These are phyloP conservation scores for Talaromyces sp. DNA, from an alignment of 2,329 filamentous ascomycete genomes.

Conservation along the genomic window DNA sequence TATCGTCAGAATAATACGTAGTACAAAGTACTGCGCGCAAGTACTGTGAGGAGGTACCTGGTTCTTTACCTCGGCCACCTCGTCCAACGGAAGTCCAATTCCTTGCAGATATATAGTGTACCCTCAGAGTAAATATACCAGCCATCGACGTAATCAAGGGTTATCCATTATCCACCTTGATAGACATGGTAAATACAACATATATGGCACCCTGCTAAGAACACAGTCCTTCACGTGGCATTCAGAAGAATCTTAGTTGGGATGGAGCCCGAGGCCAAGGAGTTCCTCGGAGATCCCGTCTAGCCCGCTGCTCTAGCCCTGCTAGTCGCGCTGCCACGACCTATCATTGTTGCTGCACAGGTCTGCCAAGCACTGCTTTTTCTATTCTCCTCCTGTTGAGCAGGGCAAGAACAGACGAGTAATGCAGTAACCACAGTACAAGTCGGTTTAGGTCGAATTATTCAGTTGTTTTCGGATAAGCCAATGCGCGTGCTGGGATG, in stretches of 20 bases:
- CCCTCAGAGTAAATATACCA: background rate
- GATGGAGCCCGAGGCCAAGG: background rate
- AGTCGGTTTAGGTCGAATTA: background rate
- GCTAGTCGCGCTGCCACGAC: background rate
- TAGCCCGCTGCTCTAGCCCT: background rate
- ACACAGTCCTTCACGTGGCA: conserved; percentile 6
- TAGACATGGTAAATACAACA: background rate
- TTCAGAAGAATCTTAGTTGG: background rate
- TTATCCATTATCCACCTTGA: background rate
- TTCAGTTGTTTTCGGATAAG: background rate
- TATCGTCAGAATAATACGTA: background rate
- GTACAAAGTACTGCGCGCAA: too few relatives aligned
- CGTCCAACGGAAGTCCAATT: background rate
- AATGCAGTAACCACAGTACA: too few relatives aligned
- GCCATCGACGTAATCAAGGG: background rate
- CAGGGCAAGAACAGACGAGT: background rate
- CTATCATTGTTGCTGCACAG: background rate
- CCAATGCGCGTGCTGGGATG: background rate
- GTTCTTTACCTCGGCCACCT: too few relatives aligned
- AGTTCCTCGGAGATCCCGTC: conserved; percentile 7
- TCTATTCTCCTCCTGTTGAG: too few relatives aligned
- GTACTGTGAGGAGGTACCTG: background rate
- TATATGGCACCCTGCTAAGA: background rate
- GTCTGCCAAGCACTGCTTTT: conserved; percentile 8
- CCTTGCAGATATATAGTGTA: background rate